Percentiles rank a stretch among this genome's conserved stretches.
Conservation (phyloP, 208 protist species). For the Acanthamoeba polyphaga region DNA sequence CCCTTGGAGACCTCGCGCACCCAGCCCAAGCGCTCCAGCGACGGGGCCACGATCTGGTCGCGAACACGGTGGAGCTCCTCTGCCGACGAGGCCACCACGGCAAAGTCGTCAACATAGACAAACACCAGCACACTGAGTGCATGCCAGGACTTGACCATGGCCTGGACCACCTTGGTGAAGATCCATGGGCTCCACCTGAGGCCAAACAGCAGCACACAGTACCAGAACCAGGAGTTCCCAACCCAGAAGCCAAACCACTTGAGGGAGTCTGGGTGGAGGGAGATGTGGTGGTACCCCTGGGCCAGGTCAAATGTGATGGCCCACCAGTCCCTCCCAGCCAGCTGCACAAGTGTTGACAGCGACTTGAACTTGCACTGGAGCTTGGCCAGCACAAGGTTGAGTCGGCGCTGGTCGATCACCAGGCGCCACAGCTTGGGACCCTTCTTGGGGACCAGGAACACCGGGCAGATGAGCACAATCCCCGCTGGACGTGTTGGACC, state of each 20-base stretch:
- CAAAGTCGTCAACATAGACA: slow-evolving; percentile 6
- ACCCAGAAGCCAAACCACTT: background rate
- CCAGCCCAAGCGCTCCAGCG: background rate
- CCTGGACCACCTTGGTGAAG: slow-evolving; percentile 1
- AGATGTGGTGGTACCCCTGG: slow-evolving; percentile 52
- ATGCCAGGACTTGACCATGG: background rate
- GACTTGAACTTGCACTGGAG: too few relatives aligned
- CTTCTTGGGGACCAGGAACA: slow-evolving; percentile 35
- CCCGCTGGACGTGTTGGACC: background rate
- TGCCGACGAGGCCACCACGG: background rate
- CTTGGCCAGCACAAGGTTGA: too few relatives aligned
- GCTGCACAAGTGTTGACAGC: background rate
- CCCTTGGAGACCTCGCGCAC: background rate
- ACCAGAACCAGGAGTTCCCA: background rate
- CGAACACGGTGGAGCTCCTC: background rate
- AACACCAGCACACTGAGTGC: background rate
- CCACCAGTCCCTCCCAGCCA: background rate
- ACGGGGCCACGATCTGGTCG: background rate
- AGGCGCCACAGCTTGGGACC: slow-evolving; percentile 39
- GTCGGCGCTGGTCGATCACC: background rate
- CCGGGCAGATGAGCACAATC: background rate
- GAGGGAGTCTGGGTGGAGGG: background rate
- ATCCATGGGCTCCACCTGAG: slow-evolving; percentile 9
- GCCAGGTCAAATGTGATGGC: background rate
- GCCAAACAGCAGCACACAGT: background rate